These are phyloP conservation scores for Metschnikowia henanensis DNA, from an alignment of 805 yeast genomes.

Conservation along the genomic window DNA sequence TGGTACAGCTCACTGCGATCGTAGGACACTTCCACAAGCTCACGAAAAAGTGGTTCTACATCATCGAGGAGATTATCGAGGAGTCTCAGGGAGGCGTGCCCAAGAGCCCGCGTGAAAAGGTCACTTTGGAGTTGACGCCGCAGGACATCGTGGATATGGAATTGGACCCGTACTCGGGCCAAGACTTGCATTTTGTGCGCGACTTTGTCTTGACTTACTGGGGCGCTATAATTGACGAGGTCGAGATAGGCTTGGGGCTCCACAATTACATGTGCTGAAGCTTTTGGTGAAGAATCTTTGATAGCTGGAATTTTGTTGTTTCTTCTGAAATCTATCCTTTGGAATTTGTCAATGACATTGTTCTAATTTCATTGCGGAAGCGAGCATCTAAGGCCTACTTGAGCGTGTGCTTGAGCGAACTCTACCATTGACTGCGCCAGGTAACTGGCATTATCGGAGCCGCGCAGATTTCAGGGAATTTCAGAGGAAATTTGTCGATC, in stretches of 20 bases:
- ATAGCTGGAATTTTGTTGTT: no score
- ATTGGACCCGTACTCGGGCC: conserved; percentile 41
- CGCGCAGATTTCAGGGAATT: no score
- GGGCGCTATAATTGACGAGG: conserved; percentile 28
- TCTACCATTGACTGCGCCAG: no score
- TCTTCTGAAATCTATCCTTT: no score
- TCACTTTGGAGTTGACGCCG: conserved; percentile 35
- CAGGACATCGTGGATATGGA: conserved; percentile 44
- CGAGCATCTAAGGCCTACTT: no score
- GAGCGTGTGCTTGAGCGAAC: no score
- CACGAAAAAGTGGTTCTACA: conserved; percentile 37
- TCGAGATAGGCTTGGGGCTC: conserved; percentile 35
- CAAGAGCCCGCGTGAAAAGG: conserved; percentile 7
- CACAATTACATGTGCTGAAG: conserved; percentile 30
- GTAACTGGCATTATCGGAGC: no score
- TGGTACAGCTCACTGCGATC: conserved; percentile 23
- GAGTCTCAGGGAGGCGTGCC: conserved; percentile 26
- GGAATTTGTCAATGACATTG: no score
- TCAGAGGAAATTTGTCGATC: no score
- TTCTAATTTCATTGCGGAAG: no score
- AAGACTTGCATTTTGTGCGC: conserved; percentile 36
- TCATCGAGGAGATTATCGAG: conserved; percentile 34
- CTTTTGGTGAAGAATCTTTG: not conserved
- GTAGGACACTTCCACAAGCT: conserved; percentile 42
- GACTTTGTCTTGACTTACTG: conserved; percentile 37